These are phyloP conservation scores for Cercospora zeina DNA, from an alignment of 2,329 filamentous ascomycete species.

Conservation along the genomic window DNA sequence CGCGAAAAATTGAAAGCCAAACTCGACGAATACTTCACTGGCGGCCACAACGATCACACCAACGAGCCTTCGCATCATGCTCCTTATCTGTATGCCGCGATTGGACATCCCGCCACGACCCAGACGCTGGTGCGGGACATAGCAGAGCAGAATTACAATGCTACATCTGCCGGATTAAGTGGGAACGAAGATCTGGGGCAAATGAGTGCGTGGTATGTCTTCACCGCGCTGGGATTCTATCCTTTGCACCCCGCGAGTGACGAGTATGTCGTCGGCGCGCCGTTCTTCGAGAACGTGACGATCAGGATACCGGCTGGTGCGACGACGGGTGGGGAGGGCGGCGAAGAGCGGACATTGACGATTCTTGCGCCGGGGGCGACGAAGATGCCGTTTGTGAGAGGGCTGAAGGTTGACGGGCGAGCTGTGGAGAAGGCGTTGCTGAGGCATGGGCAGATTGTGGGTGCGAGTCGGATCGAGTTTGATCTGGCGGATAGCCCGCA, in stretches of 20 bases:
- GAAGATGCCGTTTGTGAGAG: conserved; percentile 46
- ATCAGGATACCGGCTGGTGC: conserved; percentile 44
- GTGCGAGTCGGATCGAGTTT: conserved; percentile 46
- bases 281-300: conserved; percentile 50
- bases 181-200: conserved; percentile 55
- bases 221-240: conserved; percentile 52
- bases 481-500: conserved; percentile 49
- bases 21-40: conserved; percentile 50
- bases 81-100: conserved; percentile 50
- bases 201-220: conserved; percentile 55
- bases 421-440: conserved; percentile 42
- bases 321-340: conserved; percentile 34
- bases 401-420: conserved; percentile 47
- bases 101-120: conserved; percentile 45
- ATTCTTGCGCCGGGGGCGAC: conserved; percentile 48
- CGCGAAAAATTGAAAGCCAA: conserved; percentile 45
- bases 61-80: conserved; percentile 54
- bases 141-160: conserved; percentile 49
- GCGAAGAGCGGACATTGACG: conserved; percentile 37
- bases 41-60: conserved; percentile 51
- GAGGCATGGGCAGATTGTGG: conserved; percentile 46
- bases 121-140: conserved; percentile 45
- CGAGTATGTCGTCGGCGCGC: conserved; percentile 50
- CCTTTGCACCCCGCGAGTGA: conserved; percentile 50
- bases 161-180: conserved; percentile 49